Evolutionary conservation across 129 eudicot genomes (phyloP), one percentile per base, ranked within the genome.

Genomic region (Centrapalus pauciflorus): DNA sequence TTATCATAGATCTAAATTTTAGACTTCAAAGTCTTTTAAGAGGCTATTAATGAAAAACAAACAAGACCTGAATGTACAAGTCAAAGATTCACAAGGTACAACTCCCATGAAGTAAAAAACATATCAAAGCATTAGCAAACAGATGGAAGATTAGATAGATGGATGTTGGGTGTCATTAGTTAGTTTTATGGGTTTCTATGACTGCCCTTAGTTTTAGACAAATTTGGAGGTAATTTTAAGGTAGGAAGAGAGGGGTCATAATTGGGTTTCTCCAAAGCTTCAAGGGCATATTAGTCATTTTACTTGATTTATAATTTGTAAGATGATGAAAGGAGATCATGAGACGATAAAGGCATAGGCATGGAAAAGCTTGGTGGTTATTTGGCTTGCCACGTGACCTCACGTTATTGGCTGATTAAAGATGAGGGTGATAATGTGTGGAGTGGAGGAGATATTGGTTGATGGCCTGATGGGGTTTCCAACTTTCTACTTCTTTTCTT

Each of bases 301-400:
- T 0, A 11, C 35, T 38, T 64, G 40, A 52, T 46, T 41, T 68
- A 64, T 37, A 37, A 26, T 6, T 55, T n/a, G 49, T 30, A 20
- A 19, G 14, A 45, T 50, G 70, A 61, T 76, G 73, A 59, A 66
- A 67, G 72, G 64, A 55, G 83, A 76, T n/a, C n/a, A n/a, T 74
- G 83, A 83, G 85, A 73, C 59, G 76, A 84, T 62, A 80, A 76
- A 57, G 67, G 67, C 10, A 35, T 20, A 63, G 67, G 83, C 13
- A 79, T 77, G 84, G 79, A 58, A n/a, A n/a, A n/a, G n/a, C n/a
- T n/a, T n/a, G 72, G 75, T 77, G 82, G 89, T 72, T 79, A 80
- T 80, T 69, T 74, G 68, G 1, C 28, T 21, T 61, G 69, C 75
- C 89, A 88, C 76, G 75, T 82, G 93, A 81, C 93, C 71, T 16